These are phyloP conservation scores for Ananas comosus DNA, from an alignment of 176 grass and related monocot genomes.

Conservation along the genomic window DNA sequence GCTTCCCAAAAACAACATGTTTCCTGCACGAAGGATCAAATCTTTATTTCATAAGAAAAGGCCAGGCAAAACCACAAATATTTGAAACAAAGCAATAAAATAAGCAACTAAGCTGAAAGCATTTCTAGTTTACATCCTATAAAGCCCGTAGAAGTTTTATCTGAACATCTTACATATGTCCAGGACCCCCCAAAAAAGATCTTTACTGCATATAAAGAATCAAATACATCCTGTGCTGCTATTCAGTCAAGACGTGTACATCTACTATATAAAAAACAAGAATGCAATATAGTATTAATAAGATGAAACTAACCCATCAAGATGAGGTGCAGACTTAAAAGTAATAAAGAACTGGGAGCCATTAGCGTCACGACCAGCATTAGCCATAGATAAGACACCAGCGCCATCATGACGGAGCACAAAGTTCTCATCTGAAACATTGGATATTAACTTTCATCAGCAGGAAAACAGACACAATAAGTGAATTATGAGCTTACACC, in stretches of 20 bases:
- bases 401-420: constrained; percentile 54
- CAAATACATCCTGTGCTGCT: too few relatives aligned
- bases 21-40: constrained; percentile 40
- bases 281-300: not conserved
- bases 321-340: constrained; percentile 62
- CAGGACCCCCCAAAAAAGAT: too few relatives aligned
- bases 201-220: too few relatives aligned
- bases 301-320: constrained; percentile 62
- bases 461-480: constrained; percentile 2
- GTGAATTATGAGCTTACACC: not conserved
- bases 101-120: too few relatives aligned
- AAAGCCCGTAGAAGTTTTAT: too few relatives aligned
- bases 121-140: too few relatives aligned
- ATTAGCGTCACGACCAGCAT: constrained; percentile 60
- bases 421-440: constrained; percentile 88
- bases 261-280: not conserved
- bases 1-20: constrained; percentile 92
- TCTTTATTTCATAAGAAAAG: not conserved
- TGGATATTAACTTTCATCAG: constrained; percentile 26
- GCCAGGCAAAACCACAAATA: not conserved
- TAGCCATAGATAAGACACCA: constrained; percentile 86
- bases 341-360: constrained; percentile 98
- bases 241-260: too few relatives aligned
- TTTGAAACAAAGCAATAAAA: not conserved
- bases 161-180: too few relatives aligned